Evolutionary conservation across 192 early-diverging fungal genomes (phyloP), one percentile per base, ranked within the genome.

Genomic region (Globomyces pollinis-pini): DNA sequence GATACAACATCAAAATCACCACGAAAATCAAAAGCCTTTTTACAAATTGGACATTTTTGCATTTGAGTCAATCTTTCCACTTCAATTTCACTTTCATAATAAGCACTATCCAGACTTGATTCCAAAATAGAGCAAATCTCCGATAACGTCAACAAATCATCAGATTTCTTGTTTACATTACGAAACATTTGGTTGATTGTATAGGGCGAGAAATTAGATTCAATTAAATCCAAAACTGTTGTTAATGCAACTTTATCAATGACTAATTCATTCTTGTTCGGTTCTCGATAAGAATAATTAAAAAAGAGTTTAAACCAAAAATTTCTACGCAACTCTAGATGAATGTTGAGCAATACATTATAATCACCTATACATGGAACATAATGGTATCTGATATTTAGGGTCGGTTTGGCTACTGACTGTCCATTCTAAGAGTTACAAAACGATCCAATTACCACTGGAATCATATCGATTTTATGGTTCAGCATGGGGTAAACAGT

Each of bases 1-100:
- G 84, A 86, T 15, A 89, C 76, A 18, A 88, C 77, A 59, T 88
- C 88, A 33, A 88, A 72, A 67, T 88, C 83, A 1, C 57, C 34
- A 63, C 72, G 39, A 64, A 66, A 38, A 51, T 65, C 12, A 81
- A 77, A 56, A 68, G 73, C n/a, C 73, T 67, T 50, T 65, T 70
- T 60, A 60, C 89, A 91, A 39, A 89, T 78, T 21, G 87, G 87
- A 59, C 88, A 91, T 13, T 77, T 68, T 15, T 70, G 73, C 26
- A 89, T 68, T 29, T 68, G 63, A 59, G 87, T 84, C 18, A 89
- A 50, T 43, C 81, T 73, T 61, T 89, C 87, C 50, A 32, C 63
- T 36, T 65, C 69, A 60, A 51, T 65, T 57, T 41, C 61, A 63
- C 28, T 18, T 41, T 33, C 54, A 23, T 62, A n/a, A n/a, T 64